Conservation (phyloP, 2,329 filamentous ascomycete species). For the Colletotrichum australisinense region DNA sequence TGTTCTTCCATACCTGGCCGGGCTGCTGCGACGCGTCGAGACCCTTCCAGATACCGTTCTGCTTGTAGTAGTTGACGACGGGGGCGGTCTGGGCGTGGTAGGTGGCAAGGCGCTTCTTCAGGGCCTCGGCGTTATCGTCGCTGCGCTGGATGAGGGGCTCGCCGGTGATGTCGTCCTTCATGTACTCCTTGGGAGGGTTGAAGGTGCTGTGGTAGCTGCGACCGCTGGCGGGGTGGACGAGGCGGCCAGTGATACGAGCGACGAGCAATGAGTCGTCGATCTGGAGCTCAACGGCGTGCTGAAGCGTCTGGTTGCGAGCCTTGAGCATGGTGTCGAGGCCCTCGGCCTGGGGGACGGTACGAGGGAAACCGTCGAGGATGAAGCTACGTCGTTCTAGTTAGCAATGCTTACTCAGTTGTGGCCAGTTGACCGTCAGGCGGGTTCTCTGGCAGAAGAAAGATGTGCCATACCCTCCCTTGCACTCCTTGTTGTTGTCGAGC, state of each 20-base stretch:
- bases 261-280: slow-evolving; percentile 96
- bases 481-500: slow-evolving; percentile 93
- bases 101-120: slow-evolving; percentile 93
- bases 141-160: slow-evolving; percentile 96
- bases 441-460: neutral
- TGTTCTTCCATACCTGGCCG: slow-evolving; percentile 92
- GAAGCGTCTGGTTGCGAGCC: slow-evolving; percentile 82
- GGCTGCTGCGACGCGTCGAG: slow-evolving; percentile 97
- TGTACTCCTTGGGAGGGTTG: slow-evolving; percentile 93
- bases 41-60: slow-evolving; percentile 95
- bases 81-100: slow-evolving; percentile 96
- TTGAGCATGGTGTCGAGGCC: slow-evolving; percentile 92
- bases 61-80: slow-evolving; percentile 96
- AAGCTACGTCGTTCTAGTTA: slow-evolving; percentile 71
- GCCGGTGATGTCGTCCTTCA: slow-evolving; percentile 97
- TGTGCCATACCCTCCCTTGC: slow-evolving; percentile 86
- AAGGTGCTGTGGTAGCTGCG: slow-evolving; percentile 98
- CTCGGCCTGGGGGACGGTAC: slow-evolving; percentile 95
- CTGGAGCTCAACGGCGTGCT: slow-evolving; percentile 96
- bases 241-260: slow-evolving; percentile 93
- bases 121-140: slow-evolving; percentile 95
- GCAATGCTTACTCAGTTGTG: neutral
- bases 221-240: slow-evolving; percentile 95
- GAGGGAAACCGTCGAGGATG: slow-evolving; percentile 98
- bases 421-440: neutral